Base-by-base conservation (phyloP, 257 asterid species). In the Lycium ferocissimum region DNA sequence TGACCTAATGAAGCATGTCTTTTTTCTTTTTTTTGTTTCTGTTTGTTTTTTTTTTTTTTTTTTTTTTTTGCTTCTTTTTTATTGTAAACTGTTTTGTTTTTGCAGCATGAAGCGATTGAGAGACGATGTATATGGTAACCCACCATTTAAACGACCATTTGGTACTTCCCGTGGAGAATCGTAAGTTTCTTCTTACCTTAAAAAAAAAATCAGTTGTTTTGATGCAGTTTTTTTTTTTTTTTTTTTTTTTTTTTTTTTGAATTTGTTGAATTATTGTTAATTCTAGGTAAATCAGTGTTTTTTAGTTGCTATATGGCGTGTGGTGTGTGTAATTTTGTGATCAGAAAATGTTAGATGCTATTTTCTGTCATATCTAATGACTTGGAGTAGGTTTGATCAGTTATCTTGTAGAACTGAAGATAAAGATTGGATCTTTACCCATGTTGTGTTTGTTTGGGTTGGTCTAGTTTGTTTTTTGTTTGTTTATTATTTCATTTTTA, bases 81-180 rank as follows among this genome's bases (percentile, higher is more conserved):
- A 10, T 84, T 83, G 57, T 81, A 82, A 78, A 86, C 18, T 83
- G 83, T 83, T 81, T 66, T 83, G n/a, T 85, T 1, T 92, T 86
- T 86, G 86, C 49, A 93, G 86, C 86, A 96, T 96, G 99, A 96
- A 96, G 95, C 93, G 98, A 82, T 83, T 89, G 70, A 84, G 98
- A 85, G 99, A 95, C 47, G 98, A 96, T 86, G 94, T 83, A 83
- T 91, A 83, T 85, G 86, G 82, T 80, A 93, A 87, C 91, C 95
- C 97, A 85, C 96, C 92, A 85, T 91, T 93, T 83, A 94, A 95
- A 92, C 92, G 98, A 84, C 99, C 95, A 83, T 90, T 89, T 84
- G 94, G 89, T 67, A 86, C 97, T 79, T 88, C 95, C 81, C 93
- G 98, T 18, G 97, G 90, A 80, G 98, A 96, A 90, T 88, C 97